Base-by-base conservation (phyloP, 1,139 yeast species). In the Blastobotrys apis region DNA sequence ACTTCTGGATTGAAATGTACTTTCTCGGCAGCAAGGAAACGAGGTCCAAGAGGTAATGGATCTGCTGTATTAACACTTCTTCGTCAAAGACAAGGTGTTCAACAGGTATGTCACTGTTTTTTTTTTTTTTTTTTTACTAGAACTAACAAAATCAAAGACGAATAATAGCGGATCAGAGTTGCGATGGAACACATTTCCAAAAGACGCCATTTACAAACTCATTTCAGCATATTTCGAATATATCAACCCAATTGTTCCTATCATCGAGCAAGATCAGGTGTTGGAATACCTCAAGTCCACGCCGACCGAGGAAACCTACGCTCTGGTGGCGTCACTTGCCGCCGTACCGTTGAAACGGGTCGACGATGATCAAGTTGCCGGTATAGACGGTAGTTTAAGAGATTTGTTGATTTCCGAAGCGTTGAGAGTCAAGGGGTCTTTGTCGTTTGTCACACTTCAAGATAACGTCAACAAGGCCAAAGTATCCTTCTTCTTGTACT, bases 231-330 rank as follows among this genome's bases (percentile, higher is more conserved):
- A 48, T 37, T 48, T 48, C 37, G 45, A 47, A 13, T 46, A 44
- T 31, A 47, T 48, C 30, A 48, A 48, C 37, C 51, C 51, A n/a
- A 48, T 48, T 29, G 51, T 48, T 13, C 51, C 51, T 4, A 47
- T 48, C 3, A 36, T 48, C 37, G 44, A 44, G 22, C 12, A 43
- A 10, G 29, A 37, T 9, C 21, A 21, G 33, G 40, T 42, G 29
- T 15, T 43, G 19, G 31, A 26, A 4, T 39, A 33, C 19, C 39
- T 47, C 12, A 31, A 42, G 12, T 25, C 33, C 23, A 40, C 48
- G 5, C 51, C 51, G 5, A 41, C 41, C 12, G 48, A 46, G 15
- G 47, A 43, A n/a, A 35, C 40, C 3, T 48, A 48, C 33, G 46
- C 50, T 5, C 26, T 48, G 38, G 41, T 48, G 17, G 39, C 45